These are phyloP conservation scores for Chlamydomonas schloesseri DNA, from an alignment of 139 green algal species.

Conservation along the genomic window DNA sequence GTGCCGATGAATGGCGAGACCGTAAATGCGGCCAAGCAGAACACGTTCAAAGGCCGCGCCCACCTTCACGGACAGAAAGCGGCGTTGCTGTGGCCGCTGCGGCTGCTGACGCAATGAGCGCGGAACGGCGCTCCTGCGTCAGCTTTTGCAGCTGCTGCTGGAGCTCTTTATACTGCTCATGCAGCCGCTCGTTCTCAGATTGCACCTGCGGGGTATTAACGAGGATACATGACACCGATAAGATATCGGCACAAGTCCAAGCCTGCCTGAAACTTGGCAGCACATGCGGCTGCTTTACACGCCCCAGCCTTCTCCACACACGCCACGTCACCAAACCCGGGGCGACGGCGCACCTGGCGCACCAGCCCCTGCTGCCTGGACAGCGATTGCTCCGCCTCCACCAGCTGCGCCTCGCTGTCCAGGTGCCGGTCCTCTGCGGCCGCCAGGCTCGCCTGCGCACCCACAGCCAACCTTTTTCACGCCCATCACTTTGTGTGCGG, in stretches of 20 bases:
- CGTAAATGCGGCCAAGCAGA: too few species aligned
- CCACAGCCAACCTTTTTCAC: too few species aligned
- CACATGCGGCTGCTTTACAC: too few species aligned
- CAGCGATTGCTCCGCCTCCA: constrained; percentile 33
- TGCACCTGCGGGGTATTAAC: constrained; percentile 19
- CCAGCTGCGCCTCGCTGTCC: constrained; percentile 27
- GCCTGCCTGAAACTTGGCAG: too few species aligned
- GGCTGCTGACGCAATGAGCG: not conserved
- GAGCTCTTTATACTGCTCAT: constrained; percentile 8
- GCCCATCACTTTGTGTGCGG: too few species aligned
- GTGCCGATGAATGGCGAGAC: too few species aligned
- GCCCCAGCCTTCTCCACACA: too few species aligned
- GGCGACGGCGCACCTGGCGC: not conserved
- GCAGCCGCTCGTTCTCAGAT: constrained; percentile 18
- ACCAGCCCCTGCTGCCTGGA: constrained; percentile 28
- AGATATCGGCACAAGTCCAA: too few species aligned
- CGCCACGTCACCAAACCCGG: too few species aligned
- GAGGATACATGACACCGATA: too few species aligned
- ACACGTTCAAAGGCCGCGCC: too few species aligned
- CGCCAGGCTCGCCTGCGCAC: not conserved
- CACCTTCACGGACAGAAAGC: not conserved
- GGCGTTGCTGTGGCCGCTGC: not conserved
- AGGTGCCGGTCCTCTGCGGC: constrained; percentile 18
- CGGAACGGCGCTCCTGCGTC: constrained; percentile 5
- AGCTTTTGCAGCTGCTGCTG: constrained; percentile 33